Evolutionary conservation across 371 early-diverging fungal species (phyloP).

Genomic region (Mucor indicus): DNA sequence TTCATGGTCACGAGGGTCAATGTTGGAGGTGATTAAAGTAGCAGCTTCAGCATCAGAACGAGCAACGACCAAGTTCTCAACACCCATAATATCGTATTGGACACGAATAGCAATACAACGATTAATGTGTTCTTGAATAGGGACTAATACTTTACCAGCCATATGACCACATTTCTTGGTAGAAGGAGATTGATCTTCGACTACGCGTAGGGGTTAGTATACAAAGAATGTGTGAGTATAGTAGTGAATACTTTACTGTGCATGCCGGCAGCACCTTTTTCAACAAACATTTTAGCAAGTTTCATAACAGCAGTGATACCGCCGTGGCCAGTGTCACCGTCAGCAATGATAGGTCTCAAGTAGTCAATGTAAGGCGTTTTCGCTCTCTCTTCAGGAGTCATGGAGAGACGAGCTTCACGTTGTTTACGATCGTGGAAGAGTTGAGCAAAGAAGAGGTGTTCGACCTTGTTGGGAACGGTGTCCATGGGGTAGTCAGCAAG

Average conservation of each 20-base stretch:
- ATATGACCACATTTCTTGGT: constrained; percentile 99
- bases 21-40: constrained; percentile 91
- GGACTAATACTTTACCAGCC: constrained; percentile 98
- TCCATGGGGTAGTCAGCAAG: constrained; percentile 98
- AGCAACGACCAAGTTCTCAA: constrained; percentile 90
- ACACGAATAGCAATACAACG: constrained; percentile 93
- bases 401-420: constrained; percentile 80
- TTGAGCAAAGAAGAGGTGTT: constrained; percentile 97
- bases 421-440: constrained; percentile 97
- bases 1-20: constrained; percentile 94
- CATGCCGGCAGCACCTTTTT: constrained; percentile 89
- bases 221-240: too few species aligned
- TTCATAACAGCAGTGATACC: constrained; percentile 93
- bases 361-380: constrained; percentile 80
- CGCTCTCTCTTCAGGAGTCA: constrained; percentile 68
- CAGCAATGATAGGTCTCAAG: constrained; percentile 94
- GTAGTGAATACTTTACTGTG: constrained; percentile 68
- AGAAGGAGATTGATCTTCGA: constrained; percentile 94
- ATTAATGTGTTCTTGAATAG: constrained; percentile 96
- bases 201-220: too few species aligned
- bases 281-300: constrained; percentile 92
- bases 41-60: constrained; percentile 98
- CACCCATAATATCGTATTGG: constrained; percentile 97
- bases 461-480: constrained; percentile 98
- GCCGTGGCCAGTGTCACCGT: constrained; percentile 97